Conservation (phyloP, 2,329 filamentous ascomycete genomes). For the Clonostachys rosea region DNA sequence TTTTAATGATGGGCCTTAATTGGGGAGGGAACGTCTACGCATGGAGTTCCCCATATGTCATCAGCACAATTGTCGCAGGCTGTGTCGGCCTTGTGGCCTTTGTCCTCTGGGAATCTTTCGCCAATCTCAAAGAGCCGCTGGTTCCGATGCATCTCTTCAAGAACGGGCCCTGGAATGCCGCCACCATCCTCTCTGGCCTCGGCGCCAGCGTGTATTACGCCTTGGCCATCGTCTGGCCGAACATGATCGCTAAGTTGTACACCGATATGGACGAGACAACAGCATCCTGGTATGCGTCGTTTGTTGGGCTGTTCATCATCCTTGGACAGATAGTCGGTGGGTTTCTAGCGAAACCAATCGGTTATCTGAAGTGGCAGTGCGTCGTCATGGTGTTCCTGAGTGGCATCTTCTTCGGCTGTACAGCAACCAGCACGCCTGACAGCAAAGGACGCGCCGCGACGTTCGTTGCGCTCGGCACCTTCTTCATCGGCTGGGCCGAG, state of each 20-base stretch:
- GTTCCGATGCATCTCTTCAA: conserved; percentile 27
- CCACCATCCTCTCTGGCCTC: conserved; percentile 20
- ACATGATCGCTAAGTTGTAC: conserved; percentile 23
- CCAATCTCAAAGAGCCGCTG: conserved; percentile 23
- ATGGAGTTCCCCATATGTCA: conserved; percentile 21
- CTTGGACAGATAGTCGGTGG: conserved; percentile 17
- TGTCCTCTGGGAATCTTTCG: conserved; percentile 16
- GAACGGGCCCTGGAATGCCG: conserved; percentile 21
- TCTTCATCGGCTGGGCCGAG: conserved; percentile 28
- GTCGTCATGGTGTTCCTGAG: conserved; percentile 16
- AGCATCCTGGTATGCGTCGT: conserved; percentile 15
- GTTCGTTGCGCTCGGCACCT: conserved; percentile 20
- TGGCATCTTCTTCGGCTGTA: conserved; percentile 19
- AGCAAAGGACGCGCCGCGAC: conserved; percentile 15
- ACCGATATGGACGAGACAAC: conserved; percentile 12
- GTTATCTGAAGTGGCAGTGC: conserved; percentile 22
- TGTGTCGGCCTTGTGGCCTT: conserved; percentile 12
- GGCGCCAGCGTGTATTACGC: conserved; percentile 30
- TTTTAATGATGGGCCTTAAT: conserved; percentile 17
- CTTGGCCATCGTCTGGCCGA: conserved; percentile 28
- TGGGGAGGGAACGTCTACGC: conserved; percentile 20
- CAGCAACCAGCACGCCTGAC: conserved; percentile 18
- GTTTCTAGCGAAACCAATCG: conserved; percentile 14
- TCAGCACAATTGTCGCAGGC: conserved; percentile 19
- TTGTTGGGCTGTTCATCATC: conserved; percentile 19